Evolutionary conservation across 257 asterid genomes (phyloP).

Genomic region (Schizonepeta tenuifolia): DNA sequence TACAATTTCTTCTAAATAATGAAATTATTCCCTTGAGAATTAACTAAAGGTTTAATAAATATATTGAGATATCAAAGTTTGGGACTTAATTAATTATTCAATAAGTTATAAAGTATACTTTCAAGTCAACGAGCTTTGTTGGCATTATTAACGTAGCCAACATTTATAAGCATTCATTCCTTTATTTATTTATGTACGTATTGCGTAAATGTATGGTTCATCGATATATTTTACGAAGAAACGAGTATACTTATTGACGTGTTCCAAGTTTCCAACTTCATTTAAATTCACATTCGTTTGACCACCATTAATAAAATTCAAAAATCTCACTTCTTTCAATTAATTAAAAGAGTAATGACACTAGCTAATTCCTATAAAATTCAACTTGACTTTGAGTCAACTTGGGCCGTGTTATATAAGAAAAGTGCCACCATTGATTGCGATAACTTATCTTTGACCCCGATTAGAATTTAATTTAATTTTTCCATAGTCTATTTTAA

Average conservation of each 20-base stretch:
- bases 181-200: neutral
- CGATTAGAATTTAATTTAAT: neutral
- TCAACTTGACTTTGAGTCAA: neutral
- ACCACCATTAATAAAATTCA: neutral
- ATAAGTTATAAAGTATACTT: neutral
- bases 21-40: neutral
- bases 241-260: slow-evolving; percentile 22
- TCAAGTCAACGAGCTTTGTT: slow-evolving; percentile 5
- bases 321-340: neutral
- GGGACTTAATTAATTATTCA: neutral
- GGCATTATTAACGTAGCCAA: neutral
- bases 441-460: neutral
- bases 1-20: too few relatives aligned
- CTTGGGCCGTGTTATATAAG: neutral
- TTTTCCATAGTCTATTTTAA: neutral
- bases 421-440: slow-evolving; percentile 4
- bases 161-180: neutral
- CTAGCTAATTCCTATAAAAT: neutral
- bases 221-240: neutral
- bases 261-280: neutral
- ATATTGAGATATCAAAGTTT: neutral
- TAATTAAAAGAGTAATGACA: neutral
- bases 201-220: neutral
- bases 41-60: neutral
- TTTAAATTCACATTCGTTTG: neutral